These are phyloP conservation scores for Metarhizium robertsii DNA, from an alignment of 2,329 filamentous ascomycete genomes.

Conservation along the genomic window DNA sequence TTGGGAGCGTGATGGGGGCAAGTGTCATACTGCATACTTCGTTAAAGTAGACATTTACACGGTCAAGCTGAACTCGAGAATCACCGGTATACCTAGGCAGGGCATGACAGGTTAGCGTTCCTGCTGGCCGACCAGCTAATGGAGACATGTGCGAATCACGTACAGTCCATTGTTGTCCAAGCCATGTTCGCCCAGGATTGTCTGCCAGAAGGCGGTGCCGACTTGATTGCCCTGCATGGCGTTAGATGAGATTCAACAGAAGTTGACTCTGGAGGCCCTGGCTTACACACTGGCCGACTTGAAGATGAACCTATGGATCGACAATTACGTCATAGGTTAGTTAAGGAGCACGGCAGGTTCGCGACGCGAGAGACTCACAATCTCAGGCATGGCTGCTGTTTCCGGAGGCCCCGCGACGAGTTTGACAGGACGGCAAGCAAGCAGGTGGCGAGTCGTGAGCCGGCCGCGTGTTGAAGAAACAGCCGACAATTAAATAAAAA, in stretches of 20 bases:
- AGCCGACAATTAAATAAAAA: neutral
- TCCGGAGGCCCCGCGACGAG: neutral
- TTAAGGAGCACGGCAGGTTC: neutral
- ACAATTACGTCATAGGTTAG: slow-evolving; percentile 38
- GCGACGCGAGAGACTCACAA: slow-evolving; percentile 4
- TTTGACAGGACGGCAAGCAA: neutral
- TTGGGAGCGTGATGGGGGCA: slow-evolving; percentile 1
- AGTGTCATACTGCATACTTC: slow-evolving; percentile 31
- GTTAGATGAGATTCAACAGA: slow-evolving; percentile 21
- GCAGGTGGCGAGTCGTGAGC: neutral
- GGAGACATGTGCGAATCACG: neutral
- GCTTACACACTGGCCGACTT: slow-evolving; percentile 97
- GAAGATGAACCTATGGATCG: slow-evolving; percentile 80
- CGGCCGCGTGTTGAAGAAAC: neutral
- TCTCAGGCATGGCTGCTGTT: slow-evolving; percentile 7
- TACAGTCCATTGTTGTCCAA: slow-evolving; percentile 85
- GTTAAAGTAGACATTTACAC: slow-evolving; percentile 99
- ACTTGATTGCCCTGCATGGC: slow-evolving; percentile 90
- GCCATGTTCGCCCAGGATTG: slow-evolving; percentile 83
- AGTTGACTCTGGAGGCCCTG: slow-evolving; percentile 30
- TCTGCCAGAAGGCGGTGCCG: slow-evolving; percentile 98
- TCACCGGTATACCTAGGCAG: slow-evolving; percentile 71
- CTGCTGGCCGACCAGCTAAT: neutral
- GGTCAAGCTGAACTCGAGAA: slow-evolving; percentile 97
- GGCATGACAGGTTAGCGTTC: neutral